Conservation (phyloP, 164 flowering plant genomes). For the Stephania cephalantha region DNA sequence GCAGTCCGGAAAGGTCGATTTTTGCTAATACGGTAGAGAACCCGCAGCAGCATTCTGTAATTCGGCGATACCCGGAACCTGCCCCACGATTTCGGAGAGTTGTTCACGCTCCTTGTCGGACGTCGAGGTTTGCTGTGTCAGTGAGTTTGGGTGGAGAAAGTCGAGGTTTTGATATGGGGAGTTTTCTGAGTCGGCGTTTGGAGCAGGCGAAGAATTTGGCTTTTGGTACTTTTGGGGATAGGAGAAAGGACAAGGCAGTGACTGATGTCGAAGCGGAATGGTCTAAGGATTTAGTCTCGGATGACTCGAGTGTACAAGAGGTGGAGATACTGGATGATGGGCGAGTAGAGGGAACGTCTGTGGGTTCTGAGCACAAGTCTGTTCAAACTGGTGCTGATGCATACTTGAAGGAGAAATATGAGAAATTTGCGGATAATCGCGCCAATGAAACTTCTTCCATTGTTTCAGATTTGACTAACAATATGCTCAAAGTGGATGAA, state of each 20-base stretch:
- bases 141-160: constrained; percentile 12
- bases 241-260: constrained; percentile 29
- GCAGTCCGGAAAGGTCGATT: not conserved
- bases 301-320: constrained; percentile 41
- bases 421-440: constrained; percentile 13
- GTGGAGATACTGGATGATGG: constrained; percentile 28
- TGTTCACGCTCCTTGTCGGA: constrained; percentile 63
- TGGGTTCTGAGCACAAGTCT: constrained; percentile 17
- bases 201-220: constrained; percentile 20
- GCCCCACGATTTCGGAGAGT: constrained; percentile 23
- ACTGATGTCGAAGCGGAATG: constrained; percentile 25
- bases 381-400: constrained; percentile 13
- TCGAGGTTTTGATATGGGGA: constrained; percentile 26
- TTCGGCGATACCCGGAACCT: constrained; percentile 20
- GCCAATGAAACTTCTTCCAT: constrained; percentile 29
- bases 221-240: constrained; percentile 14
- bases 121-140: constrained; percentile 21
- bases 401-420: constrained; percentile 22
- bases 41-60: constrained; percentile 7
- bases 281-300: constrained; percentile 18
- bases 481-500: constrained; percentile 24
- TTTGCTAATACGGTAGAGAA: not conserved
- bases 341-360: constrained; percentile 17
- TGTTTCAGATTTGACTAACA: constrained; percentile 27
- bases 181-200: constrained; percentile 12